Evolutionary conservation across 2,329 filamentous ascomycete genomes (phyloP).

Genomic region (Fusarium algeriense): DNA sequence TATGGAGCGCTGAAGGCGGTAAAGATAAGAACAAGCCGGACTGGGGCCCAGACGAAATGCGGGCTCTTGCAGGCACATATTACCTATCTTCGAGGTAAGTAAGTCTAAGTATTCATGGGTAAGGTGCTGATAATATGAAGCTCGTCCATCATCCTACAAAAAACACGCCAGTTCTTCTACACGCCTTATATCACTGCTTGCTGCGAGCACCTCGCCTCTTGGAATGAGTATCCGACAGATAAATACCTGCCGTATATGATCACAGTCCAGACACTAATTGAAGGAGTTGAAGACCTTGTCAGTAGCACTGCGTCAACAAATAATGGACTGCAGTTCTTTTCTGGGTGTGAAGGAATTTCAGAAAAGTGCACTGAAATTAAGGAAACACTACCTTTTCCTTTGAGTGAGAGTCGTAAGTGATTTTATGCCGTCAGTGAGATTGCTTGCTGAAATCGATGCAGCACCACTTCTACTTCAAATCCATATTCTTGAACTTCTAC

Average conservation of each 20-base stretch:
- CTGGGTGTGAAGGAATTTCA: slow-evolving; percentile 18
- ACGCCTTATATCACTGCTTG: slow-evolving; percentile 43
- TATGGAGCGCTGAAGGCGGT: slow-evolving; percentile 45
- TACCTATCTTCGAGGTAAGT: slow-evolving; percentile 49
- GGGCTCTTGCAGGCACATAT: slow-evolving; percentile 48
- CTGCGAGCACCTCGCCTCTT: slow-evolving; percentile 38
- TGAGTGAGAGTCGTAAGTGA: slow-evolving; percentile 49
- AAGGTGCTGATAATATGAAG: slow-evolving; percentile 4
- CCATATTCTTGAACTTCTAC: slow-evolving; percentile 45
- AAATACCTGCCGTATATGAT: slow-evolving; percentile 46
- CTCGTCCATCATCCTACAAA: slow-evolving; percentile 49
- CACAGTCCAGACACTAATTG: slow-evolving; percentile 42
- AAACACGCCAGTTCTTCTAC: slow-evolving; percentile 43
- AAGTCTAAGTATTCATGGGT: too few relatives aligned
- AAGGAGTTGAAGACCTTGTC: slow-evolving; percentile 44
- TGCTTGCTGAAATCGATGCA: background rate
- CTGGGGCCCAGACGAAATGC: slow-evolving; percentile 47
- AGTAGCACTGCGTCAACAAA: background rate
- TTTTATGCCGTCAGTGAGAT: fast-evolving
- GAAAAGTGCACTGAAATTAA: slow-evolving; percentile 37
- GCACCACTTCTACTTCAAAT: slow-evolving; percentile 47
- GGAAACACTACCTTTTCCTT: slow-evolving; percentile 38
- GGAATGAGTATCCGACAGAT: slow-evolving; percentile 37
- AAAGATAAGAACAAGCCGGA: slow-evolving; percentile 38
- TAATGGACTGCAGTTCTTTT: slow-evolving; percentile 8